Base-by-base conservation (phyloP, 176 grass and related monocot species). In the Musa schizocarpa region DNA sequence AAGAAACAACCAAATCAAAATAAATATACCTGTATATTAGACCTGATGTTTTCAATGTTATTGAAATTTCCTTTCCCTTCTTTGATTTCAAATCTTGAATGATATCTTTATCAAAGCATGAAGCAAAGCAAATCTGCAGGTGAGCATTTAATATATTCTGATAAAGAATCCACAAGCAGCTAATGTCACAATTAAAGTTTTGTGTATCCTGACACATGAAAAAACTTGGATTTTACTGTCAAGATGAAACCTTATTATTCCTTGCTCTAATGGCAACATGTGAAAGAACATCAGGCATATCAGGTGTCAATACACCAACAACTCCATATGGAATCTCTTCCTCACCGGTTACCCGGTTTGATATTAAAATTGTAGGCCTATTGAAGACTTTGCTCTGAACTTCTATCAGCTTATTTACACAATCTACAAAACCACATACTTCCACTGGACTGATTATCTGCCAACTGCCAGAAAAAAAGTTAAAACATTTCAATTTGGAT, bases 271-370 rank as follows among this genome's bases (percentile, higher is more conserved):
- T 66, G 14, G 75, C 48, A 66, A 77, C 62, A 77, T 77, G 75
- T 25, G 75, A 77, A 17, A 77, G 75, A 77, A 77, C 75, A 77
- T 77, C 75, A 53, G 75, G 75, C 75, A 66, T 52, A 77, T 77
- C 75, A 25, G 75, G 58, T 77, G 75, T 77, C 50, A 77, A 52
- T 50, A 77, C 75, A 51, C 61, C 75, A 19, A 77, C 62, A 12
- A 66, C 62, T 65, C 75, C 75, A 65, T 77, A 16, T 29, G 75
- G 75, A 24, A 77, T 77, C 50, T 77, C 75, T 53, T 77, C 75
- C 21, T 65, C 75, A 17, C 75, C 75, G 0, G 61, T 77, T 24
- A 77, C 75, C 43, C 13, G 11, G 9, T 77, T 66, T 27, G 75
- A 49, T 51, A 77, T 17, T 53, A 77, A 65, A 77, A 77, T 77